These are phyloP conservation scores for Aspergillus saccharolyticus DNA, from an alignment of 495 filamentous ascomycete species.

Conservation along the genomic window DNA sequence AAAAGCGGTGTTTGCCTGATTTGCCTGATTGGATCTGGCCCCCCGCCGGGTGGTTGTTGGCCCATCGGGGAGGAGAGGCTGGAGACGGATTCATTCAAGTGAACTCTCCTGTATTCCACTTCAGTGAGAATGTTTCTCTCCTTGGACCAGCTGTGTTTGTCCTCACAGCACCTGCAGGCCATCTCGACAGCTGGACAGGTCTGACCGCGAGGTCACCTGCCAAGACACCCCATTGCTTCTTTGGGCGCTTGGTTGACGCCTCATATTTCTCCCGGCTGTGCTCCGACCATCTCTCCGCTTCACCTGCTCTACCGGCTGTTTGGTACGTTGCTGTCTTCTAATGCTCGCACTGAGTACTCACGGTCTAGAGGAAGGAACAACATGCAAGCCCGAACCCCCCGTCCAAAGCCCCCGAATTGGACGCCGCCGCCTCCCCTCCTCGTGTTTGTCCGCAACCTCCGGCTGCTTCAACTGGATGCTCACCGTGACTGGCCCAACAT, in stretches of 20 bases:
- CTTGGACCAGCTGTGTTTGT: too few species aligned
- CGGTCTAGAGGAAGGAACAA: too few species aligned
- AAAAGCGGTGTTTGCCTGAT: slow-evolving; percentile 5
- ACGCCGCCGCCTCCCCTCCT: slow-evolving; percentile 47
- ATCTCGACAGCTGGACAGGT: neutral
- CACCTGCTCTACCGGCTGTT: neutral
- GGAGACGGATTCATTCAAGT: too few species aligned
- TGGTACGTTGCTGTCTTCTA: neutral
- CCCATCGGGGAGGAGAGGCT: neutral
- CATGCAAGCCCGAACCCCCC: slow-evolving; percentile 32
- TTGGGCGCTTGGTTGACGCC: neutral
- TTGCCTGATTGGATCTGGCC: neutral
- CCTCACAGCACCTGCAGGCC: too few species aligned
- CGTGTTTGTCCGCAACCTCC: slow-evolving; percentile 76
- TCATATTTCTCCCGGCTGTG: neutral
- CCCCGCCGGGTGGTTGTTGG: neutral
- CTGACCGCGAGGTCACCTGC: neutral
- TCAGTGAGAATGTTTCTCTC: neutral
- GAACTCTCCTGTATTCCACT: neutral
- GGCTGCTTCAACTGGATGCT: slow-evolving; percentile 70
- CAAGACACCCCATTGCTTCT: neutral
- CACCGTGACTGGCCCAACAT: slow-evolving; percentile 74
- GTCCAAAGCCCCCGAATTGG: slow-evolving; percentile 37
- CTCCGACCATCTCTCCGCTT: neutral
- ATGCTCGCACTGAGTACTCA: neutral